Base-by-base conservation (phyloP, 345 rosid genomes). In the Combretum micranthum region DNA sequence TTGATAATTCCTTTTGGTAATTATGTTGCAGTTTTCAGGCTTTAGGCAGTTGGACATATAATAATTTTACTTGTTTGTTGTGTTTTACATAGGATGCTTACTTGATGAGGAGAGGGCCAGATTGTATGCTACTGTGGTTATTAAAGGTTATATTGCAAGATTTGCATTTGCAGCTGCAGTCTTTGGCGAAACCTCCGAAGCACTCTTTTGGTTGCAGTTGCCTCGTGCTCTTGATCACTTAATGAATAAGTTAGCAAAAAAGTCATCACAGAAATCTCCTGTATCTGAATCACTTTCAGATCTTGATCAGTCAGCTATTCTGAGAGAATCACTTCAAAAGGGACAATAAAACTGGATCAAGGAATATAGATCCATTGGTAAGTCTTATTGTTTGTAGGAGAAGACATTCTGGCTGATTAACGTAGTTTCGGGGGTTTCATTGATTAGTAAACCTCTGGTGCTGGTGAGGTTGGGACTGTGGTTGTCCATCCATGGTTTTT, bases 121-220 rank as follows among this genome's bases (percentile, higher is more conserved):
- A 74, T 61, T 92, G 42, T 92, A 92, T 69, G 91, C 97, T 71
- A 77, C 87, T 48, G 66, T 89, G 44, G 89, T 86, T 61, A 77
- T 76, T 54, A 88, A 83, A 80, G 96, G 98, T 61, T 84, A 60
- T 72, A 78, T 86, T 16, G 86, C 77, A 56, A 84, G 93, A 78
- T 89, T 86, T 83, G 90, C 98, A 44, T 85, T 92, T 68, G 95
- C 97, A n/a, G 96, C 98, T 70, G 91, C 97, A 59, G 69, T 85
- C 69, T 92, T 84, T 76, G 97, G 97, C 61, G 98, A 92, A 76
- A 77, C 77, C 49, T 69, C 86, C 18, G 97, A 92, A 75, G 89
- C 97, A 64, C 77, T 86, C 67, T 92, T 92, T 82, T 92, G 98
- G 98, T 70, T 92, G 77, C 95, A 87, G 72, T 79, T 92, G 72